Percentiles rank a stretch among this genome's conserved stretches.
These are phyloP conservation scores for Jaminaea rosea DNA, from an alignment of 1,284 basidiomycete species.

Conservation along the genomic window DNA sequence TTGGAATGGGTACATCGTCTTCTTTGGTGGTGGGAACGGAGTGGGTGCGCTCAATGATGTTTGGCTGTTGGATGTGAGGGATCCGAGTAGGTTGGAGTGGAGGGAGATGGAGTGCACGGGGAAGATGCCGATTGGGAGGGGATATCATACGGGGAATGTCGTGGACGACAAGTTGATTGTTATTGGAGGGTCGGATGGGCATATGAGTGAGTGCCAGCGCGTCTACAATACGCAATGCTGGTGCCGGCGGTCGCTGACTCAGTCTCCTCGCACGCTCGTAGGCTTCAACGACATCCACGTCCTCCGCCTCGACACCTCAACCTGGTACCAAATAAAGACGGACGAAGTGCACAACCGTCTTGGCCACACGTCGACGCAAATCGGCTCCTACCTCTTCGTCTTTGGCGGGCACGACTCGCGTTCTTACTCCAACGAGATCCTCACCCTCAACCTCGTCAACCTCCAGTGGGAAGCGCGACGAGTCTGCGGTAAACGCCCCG, in stretches of 20 bases:
- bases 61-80: constrained; percentile 70
- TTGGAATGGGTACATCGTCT: constrained; percentile 64
- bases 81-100: constrained; percentile 59
- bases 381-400: constrained; percentile 86
- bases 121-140: constrained; percentile 56
- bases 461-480: constrained; percentile 59
- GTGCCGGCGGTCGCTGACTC: too few relatives aligned
- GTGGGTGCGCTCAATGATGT: constrained; percentile 78
- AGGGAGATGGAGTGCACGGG: constrained; percentile 41
- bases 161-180: constrained; percentile 75
- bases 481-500: constrained; percentile 60
- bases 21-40: constrained; percentile 88
- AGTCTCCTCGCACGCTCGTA: too few relatives aligned
- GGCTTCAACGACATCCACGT: constrained; percentile 79
- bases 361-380: constrained; percentile 77
- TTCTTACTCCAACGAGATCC: constrained; percentile 67
- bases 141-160: constrained; percentile 82
- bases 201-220: too few relatives aligned
- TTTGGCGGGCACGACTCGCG: constrained; percentile 76
- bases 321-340: constrained; percentile 62
- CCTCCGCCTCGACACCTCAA: constrained; percentile 58
- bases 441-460: constrained; percentile 73
- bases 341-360: constrained; percentile 60
- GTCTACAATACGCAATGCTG: too few relatives aligned
- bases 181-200: constrained; percentile 59